These are phyloP conservation scores for Calocybe gangraenosa DNA, from an alignment of 768 basidiomycete species.

Conservation along the genomic window DNA sequence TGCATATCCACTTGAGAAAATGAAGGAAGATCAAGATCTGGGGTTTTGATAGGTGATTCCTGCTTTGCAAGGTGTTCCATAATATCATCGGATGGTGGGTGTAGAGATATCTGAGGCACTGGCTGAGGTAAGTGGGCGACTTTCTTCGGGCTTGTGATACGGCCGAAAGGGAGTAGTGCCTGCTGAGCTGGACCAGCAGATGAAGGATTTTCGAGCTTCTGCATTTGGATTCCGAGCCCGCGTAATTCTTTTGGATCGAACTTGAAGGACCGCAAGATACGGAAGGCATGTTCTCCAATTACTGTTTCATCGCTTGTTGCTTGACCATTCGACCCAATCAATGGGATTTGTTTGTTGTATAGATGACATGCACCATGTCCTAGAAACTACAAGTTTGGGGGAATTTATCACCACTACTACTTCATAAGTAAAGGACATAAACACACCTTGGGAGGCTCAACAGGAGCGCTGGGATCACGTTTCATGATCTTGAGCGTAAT, in stretches of 20 bases:
- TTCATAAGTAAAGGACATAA: neutral
- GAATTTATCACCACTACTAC: neutral
- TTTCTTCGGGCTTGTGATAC: constrained; percentile 14
- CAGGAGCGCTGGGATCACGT: constrained; percentile 78
- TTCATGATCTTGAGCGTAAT: constrained; percentile 89
- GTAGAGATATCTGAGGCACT: constrained; percentile 14
- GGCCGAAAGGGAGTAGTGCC: constrained; percentile 53
- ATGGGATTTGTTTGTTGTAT: constrained; percentile 68
- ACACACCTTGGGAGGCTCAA: constrained; percentile 85
- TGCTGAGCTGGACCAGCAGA: constrained; percentile 39
- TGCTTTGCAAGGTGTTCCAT: constrained; percentile 5
- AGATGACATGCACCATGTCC: constrained; percentile 86
- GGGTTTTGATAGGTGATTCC: constrained; percentile 17
- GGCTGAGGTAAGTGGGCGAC: constrained; percentile 4
- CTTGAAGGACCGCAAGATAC: constrained; percentile 63
- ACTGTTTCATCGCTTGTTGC: constrained; percentile 70
- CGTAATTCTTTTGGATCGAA: constrained; percentile 87
- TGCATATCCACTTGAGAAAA: constrained; percentile 73
- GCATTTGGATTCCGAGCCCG: constrained; percentile 88
- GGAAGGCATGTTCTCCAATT: constrained; percentile 77
- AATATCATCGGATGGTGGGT: constrained; percentile 15
- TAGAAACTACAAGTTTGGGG: constrained; percentile 56
- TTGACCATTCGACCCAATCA: constrained; percentile 55
- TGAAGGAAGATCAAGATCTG: constrained; percentile 49
- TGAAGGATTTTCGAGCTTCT: constrained; percentile 68